Conservation (phyloP, 495 filamentous ascomycete species). For the Xylaria intraflava region DNA sequence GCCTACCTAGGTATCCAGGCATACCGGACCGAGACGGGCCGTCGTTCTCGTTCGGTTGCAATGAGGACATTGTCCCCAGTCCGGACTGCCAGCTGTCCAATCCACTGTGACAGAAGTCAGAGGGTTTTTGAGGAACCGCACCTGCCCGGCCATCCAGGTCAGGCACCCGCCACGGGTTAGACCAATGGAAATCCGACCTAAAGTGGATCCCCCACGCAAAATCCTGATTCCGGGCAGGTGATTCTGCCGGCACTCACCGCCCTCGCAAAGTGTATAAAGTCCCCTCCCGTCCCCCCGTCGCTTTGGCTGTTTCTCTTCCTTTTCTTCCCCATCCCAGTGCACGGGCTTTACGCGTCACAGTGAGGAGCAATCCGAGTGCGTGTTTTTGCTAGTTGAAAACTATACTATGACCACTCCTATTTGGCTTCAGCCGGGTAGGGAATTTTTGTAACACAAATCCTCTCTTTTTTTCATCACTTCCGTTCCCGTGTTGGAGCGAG, state of each 20-base stretch:
- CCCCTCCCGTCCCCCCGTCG: constrained; percentile 10
- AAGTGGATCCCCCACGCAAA: too few relatives aligned
- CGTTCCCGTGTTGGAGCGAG: constrained; percentile 23
- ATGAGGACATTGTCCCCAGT: too few relatives aligned
- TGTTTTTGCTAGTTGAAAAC: constrained; percentile 55
- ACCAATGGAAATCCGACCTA: too few relatives aligned
- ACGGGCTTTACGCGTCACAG: constrained; percentile 48
- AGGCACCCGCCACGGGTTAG: too few relatives aligned
- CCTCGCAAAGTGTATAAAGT: constrained; percentile 14
- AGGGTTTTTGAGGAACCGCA: too few relatives aligned
- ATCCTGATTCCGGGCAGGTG: not conserved
- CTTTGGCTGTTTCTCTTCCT: constrained; percentile 15
- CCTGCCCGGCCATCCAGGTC: too few relatives aligned
- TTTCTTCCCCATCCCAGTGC: constrained; percentile 41
- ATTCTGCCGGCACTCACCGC: constrained; percentile 18
- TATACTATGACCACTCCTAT: constrained; percentile 41
- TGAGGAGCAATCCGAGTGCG: constrained; percentile 51
- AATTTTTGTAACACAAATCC: constrained; percentile 35
- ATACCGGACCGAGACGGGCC: too few relatives aligned
- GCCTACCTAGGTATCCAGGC: too few relatives aligned
- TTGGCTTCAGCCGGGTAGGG: constrained; percentile 34
- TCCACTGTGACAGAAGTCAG: too few relatives aligned
- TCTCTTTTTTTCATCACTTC: constrained; percentile 20
- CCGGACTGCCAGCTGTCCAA: too few relatives aligned
- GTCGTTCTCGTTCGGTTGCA: too few relatives aligned